Base-by-base conservation (phyloP, 768 basidiomycete genomes). In the Tephrocybe rancida region DNA sequence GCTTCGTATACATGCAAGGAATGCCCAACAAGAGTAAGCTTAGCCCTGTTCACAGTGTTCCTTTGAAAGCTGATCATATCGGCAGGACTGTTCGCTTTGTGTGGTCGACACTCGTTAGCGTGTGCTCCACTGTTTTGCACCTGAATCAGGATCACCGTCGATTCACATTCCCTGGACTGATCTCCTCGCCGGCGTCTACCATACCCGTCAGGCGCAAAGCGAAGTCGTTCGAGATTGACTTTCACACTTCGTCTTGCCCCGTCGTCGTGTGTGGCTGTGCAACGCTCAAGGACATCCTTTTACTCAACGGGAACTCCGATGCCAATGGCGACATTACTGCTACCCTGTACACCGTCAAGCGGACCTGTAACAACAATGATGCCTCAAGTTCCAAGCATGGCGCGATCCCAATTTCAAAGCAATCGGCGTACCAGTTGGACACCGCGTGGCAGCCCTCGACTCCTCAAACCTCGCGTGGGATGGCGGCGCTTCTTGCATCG, bases 401-500 rank as follows among this genome's bases (percentile, higher is more conserved):
- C 5, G 55, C 24, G 5, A 25, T 52, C 25, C 39, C 50, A 3
- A 55, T 59, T 2, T 62, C 62, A 2, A 65, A 61, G 37, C 43
- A 68, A 41, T 52, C 58, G 9, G 58, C 56, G 21, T 66, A 60
- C 32, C 50, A 64, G 10, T 43, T 43, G 2, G 57, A 63, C 34
- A 8, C 50, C 7, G 57, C 63, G 13, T 68, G 67, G 67, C 60
- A 66, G 21, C 63, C 68, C 2, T 50, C 48, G 38, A 55, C 60
- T 16, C 27, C 19, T 18, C 69, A 70, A 42, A 67, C 61, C 21
- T 18, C 32, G 8, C 66, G 69, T 22, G 69, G 69, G 11, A 67
- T 70, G 51, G 67, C 69, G 0, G 63, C 64, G 5, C 56, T 70
- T 11, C 56, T 70, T 1, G 67, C 69, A 5, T 66, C 66, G 1